Evolutionary conservation across 176 grass and related monocot genomes (phyloP), one percentile per base, ranked within the genome.

Genomic region (Rhynchospora tenuis): DNA sequence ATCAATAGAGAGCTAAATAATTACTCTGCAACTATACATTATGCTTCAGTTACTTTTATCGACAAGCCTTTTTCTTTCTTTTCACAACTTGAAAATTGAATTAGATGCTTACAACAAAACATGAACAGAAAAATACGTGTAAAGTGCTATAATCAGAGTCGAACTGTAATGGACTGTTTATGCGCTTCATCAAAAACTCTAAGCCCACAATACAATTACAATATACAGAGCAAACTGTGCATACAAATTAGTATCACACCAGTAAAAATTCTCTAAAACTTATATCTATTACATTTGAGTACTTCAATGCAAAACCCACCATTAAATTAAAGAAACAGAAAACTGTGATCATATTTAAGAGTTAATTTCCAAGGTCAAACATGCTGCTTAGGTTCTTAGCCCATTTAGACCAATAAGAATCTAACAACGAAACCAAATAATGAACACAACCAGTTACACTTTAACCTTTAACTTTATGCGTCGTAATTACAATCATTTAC

Each of bases 361-460:
- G 9, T 29, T 55, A 76, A 19, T 31, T 27, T 43, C 28, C 46
- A 28, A 77, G 48, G 26, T 56, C 50, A 76, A 76, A 76, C 73
- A 55, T 76, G 14, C 7, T 9, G 24, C 15, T 77, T 31, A 56
- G 14, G 14, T 77, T 29, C 48, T 77, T 56, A 77, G 16, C 73
- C 56, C 63, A 82, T 51, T 45, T 81, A 78, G 44, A 47, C 43
- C 45, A 67, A 50, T 27, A 82, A 28, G 61, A 82, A 66, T 67
- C 45, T 50, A 82, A 64, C 44, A 82, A 48, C 22, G 42, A 14
- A 81, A 19, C 24, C 13, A 82, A 16, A 15, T 33, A 27, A 65
- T 29, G 8, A 67, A 67, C 44, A 52, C 66, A 19, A 67, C 46
- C 42, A 82, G 16, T 68, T 54, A 59, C 33, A 8, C 16, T 27